Evolutionary conservation across 2,329 filamentous ascomycete species (phyloP).

Genomic region (Mycogone perniciosa): DNA sequence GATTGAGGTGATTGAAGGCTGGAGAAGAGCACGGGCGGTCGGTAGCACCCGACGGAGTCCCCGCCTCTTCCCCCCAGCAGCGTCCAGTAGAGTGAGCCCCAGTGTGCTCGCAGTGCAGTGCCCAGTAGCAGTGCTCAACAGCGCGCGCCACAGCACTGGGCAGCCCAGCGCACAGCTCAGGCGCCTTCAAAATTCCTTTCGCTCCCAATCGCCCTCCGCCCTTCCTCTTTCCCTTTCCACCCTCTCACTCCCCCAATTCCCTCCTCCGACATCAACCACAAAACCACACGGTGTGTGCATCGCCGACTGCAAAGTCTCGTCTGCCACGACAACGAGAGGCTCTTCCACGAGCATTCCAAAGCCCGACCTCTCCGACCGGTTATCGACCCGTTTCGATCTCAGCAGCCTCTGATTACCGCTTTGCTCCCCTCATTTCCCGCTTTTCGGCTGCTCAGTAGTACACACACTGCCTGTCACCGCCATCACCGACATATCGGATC

Average conservation of each 20-base stretch:
- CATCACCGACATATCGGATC: constrained; percentile 13
- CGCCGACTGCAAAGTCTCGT: constrained; percentile 14
- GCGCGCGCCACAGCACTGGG: constrained; percentile 10
- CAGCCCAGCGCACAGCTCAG: constrained; percentile 10
- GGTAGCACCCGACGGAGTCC: constrained; percentile 10
- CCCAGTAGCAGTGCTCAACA: constrained; percentile 5
- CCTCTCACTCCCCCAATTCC: constrained; percentile 4
- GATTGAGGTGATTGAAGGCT: neutral
- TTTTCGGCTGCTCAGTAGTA: neutral
- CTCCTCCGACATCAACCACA: constrained; percentile 7
- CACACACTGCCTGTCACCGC: neutral
- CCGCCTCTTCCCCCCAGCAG: constrained; percentile 3
- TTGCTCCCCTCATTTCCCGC: constrained; percentile 4
- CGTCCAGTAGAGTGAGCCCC: neutral
- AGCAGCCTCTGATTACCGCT: neutral
- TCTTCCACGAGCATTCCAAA: constrained; percentile 4
- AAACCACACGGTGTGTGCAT: neutral
- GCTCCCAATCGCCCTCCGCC: constrained; percentile 4
- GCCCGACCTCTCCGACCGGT: constrained; percentile 1
- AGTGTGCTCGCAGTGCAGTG: constrained; percentile 1
- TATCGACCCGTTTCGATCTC: constrained; percentile 1
- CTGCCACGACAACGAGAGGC: constrained; percentile 10
- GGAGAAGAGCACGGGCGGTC: neutral
- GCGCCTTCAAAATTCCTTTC: constrained; percentile 11
- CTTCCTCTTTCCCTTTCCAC: constrained; percentile 7